Percentiles rank a stretch among this genome's conserved stretches.
Evolutionary conservation across 306 rosid genomes (phyloP).

Genomic region (Corylus avellana): DNA sequence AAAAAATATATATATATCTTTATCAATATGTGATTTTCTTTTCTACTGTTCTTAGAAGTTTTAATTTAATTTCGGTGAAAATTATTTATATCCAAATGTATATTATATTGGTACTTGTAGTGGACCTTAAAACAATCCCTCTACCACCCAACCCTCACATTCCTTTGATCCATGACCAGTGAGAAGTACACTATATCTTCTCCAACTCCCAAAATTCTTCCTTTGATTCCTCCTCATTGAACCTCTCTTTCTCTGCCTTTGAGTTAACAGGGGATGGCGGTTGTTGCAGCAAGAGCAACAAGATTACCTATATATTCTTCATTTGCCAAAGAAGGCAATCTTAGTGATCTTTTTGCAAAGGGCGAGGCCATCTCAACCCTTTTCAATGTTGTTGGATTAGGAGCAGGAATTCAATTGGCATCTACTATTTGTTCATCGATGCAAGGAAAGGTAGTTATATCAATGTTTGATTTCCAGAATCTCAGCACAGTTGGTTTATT

Average conservation of each 20-base stretch:
- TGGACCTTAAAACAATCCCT: background rate
- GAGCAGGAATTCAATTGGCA: constrained; percentile 90
- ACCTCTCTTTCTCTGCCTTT: constrained; percentile 24
- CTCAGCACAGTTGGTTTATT: background rate
- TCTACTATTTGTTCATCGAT: constrained; percentile 85
- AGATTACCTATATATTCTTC: constrained; percentile 98
- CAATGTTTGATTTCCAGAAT: background rate
- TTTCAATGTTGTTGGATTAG: constrained; percentile 86
- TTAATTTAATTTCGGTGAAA: background rate
- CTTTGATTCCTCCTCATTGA: constrained; percentile 7
- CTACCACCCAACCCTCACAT: too few species aligned
- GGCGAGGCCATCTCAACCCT: constrained; percentile 99
- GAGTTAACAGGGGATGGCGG: constrained; percentile 85
- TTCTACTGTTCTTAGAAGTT: background rate
- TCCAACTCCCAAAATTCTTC: background rate
- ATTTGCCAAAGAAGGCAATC: constrained; percentile 97
- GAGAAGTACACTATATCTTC: background rate
- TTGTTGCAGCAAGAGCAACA: constrained; percentile 98
- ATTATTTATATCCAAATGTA: background rate
- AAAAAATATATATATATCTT: too few species aligned
- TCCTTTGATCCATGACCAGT: background rate
- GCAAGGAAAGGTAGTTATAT: constrained; percentile 81
- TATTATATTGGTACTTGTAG: background rate
- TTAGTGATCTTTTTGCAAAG: constrained; percentile 96
- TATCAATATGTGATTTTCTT: too few species aligned